Base-by-base conservation (phyloP, 1,139 yeast species). In the Pichia sp. region DNA sequence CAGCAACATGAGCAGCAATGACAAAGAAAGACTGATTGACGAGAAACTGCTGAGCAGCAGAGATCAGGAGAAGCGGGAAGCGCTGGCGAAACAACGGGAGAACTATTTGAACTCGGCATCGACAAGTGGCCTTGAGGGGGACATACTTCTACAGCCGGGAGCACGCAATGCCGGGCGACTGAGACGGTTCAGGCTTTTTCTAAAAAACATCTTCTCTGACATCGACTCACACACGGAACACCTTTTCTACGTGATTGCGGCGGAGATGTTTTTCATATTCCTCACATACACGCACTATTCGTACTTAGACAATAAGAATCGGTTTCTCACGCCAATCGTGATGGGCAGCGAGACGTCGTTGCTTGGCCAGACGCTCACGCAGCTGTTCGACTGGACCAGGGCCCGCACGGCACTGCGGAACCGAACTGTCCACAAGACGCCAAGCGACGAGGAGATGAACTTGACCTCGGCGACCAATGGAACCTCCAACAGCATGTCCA, bases 311-410 rank as follows among this genome's bases (percentile, higher is more conserved):
- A 46, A 56, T 6, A 57, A 58, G 29, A 68, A 68, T 49, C 65
- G 64, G 38, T 61, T 66, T 29, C 45, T 67, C 10, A 67, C 70
- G 1, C 68, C 67, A 2, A 52, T 64, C 5, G 51, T 67, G 8
- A 60, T 68, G 34, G 71, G 71, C 7, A 66, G 64, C 3, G 64
- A 64, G 42, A 77, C 85, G 0, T 82, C 85, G 0, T 78, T 81
- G 11, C 66, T 82, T 57, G 87, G 86, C 0, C 87, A 83, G 64
- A 75, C 85, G 0, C 64, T 80, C 30, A 79, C 76, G 56, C 87
- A 82, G 63, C 73, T 74, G 53, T 68, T 68, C 45, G 75, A 73
- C 61, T 72, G 72, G 55, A 36, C 26, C 42, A 8, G 38, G 16
- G 29, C 7, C 8, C 15, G 50, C n/a, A 36, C 43, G 8, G 19